These are phyloP conservation scores for Cryptosporidium sp. DNA, from an alignment of 169 alveolate genomes.

Conservation along the genomic window DNA sequence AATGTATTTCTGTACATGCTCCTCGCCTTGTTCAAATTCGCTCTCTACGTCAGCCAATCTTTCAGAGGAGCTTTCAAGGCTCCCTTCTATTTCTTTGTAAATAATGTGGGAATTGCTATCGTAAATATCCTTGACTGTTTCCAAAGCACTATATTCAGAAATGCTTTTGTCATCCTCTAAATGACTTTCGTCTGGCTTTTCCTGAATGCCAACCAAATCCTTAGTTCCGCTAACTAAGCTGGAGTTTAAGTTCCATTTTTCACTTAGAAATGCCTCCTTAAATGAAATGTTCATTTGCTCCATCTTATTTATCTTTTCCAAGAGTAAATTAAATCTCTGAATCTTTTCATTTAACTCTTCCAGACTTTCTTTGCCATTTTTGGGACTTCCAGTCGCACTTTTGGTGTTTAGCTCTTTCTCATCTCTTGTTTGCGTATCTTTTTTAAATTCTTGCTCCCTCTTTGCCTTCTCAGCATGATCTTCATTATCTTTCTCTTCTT, in stretches of 20 bases:
- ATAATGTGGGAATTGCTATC: constrained; percentile 15
- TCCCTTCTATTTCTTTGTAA: neutral
- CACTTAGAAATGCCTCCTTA: constrained; percentile 45
- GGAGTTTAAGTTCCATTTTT: constrained; percentile 19
- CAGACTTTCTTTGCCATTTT: neutral
- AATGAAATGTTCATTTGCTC: constrained; percentile 46
- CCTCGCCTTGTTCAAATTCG: constrained; percentile 27
- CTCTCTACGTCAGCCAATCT: constrained; percentile 5
- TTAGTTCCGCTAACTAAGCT: neutral
- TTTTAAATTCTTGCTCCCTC: neutral
- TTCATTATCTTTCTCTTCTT: neutral
- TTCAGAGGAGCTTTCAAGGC: constrained; percentile 5
- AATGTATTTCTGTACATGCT: constrained; percentile 34
- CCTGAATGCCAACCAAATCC: neutral
- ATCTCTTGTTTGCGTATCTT: neutral
- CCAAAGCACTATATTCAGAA: constrained; percentile 25
- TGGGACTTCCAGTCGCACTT: neutral
- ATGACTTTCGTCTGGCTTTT: neutral
- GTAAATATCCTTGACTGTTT: constrained; percentile 25
- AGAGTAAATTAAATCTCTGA: constrained; percentile 35
- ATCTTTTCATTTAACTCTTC: constrained; percentile 31
- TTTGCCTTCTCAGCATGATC: neutral
- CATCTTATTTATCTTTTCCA: constrained; percentile 48
- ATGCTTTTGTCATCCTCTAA: constrained; percentile 1
- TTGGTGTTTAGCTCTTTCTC: neutral